These are phyloP conservation scores for Penicillium capsulatum DNA, from an alignment of 2,329 filamentous ascomycete species.

Conservation along the genomic window DNA sequence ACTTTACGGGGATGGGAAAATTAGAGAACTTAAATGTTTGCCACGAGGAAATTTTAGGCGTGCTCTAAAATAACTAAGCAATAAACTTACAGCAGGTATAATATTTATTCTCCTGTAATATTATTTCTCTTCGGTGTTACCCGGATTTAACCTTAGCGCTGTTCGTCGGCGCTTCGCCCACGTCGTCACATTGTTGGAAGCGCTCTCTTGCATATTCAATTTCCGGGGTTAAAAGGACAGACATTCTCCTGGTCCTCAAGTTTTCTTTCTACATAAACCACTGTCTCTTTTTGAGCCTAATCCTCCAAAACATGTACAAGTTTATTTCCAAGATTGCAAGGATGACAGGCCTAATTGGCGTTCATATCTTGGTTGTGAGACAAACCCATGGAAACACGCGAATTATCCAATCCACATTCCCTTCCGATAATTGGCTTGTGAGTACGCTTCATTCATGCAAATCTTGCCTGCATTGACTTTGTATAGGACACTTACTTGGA, in stretches of 20 bases:
- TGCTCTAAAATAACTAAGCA: not conserved
- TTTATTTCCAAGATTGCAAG: slow-evolving; percentile 1
- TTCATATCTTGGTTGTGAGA: not conserved
- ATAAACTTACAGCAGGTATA: not conserved
- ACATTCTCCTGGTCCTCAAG: not conserved
- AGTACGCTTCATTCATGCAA: not conserved
- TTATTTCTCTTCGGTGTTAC: not conserved
- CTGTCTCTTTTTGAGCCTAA: not conserved
- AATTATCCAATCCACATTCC: not conserved
- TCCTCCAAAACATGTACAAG: not conserved
- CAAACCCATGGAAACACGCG: not conserved
- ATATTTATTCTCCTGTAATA: not conserved
- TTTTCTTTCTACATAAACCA: not conserved
- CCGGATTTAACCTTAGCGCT: not conserved
- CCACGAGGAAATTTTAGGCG: not conserved
- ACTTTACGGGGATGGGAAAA: not conserved
- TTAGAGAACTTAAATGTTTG: not conserved
- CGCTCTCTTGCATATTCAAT: not conserved
- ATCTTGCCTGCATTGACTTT: not conserved
- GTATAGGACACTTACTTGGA: not conserved
- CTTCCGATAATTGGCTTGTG: not conserved
- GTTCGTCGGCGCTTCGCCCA: not conserved
- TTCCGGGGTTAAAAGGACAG: not conserved
- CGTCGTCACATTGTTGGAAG: not conserved
- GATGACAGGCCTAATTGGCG: not conserved